Evolutionary conservation across 2,329 filamentous ascomycete genomes (phyloP).

Genomic region (Ophiobolus disseminans): DNA sequence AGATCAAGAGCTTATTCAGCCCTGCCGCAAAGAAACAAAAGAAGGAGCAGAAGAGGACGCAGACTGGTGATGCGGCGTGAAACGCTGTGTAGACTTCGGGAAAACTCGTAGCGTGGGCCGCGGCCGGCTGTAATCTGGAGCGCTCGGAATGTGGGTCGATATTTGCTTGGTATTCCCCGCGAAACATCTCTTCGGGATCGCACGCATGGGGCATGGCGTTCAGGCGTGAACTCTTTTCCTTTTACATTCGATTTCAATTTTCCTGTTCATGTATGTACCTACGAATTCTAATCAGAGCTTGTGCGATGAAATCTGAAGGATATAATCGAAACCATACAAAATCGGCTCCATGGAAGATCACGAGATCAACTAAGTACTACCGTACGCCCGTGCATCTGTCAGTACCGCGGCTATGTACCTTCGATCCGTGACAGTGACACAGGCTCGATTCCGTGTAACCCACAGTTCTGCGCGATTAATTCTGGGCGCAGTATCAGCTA

Average conservation of each 20-base stretch:
- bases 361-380: no score
- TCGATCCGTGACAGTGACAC: constrained; percentile 1
- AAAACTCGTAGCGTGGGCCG: constrained; percentile 34
- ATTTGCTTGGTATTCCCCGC: constrained; percentile 28
- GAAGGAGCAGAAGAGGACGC: constrained; percentile 36
- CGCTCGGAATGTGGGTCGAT: constrained; percentile 19
- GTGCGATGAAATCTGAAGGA: no score
- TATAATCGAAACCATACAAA: no score
- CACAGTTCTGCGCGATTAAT: constrained; percentile 9
- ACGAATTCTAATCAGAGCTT: no score
- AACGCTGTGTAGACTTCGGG: constrained; percentile 22
- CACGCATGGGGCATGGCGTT: background rate
- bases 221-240: background rate
- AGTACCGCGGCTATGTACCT: background rate
- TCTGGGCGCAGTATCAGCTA: constrained; percentile 1
- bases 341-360: no score
- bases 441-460: background rate
- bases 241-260: background rate
- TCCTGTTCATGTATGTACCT: background rate
- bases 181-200: constrained; percentile 14
- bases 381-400: background rate
- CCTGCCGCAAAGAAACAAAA: constrained; percentile 42
- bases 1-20: constrained; percentile 46
- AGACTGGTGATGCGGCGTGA: constrained; percentile 32
- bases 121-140: constrained; percentile 27